A percentile compares a stretch with the other conserved stretches of the same genome.
These are phyloP conservation scores for Syzygium malaccense DNA, from an alignment of 441 rosid species.

Conservation along the genomic window DNA sequence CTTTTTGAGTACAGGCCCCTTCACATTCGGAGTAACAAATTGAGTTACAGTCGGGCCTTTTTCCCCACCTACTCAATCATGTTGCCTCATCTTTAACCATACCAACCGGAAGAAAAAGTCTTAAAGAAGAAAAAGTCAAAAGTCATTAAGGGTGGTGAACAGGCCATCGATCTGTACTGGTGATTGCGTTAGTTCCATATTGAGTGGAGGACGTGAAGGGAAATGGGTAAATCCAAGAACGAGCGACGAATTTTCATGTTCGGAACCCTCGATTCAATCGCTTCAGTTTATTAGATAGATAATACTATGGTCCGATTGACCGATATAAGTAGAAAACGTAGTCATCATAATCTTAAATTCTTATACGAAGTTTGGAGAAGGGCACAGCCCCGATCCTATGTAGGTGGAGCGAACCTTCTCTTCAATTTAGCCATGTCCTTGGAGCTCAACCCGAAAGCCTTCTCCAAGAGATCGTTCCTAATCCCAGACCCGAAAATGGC, in stretches of 20 bases:
- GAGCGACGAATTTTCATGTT: background rate
- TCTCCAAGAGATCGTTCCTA: conserved; percentile 5
- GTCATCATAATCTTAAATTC: background rate
- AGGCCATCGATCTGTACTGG: background rate
- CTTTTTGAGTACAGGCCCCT: background rate
- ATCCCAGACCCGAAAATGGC: conserved; percentile 5
- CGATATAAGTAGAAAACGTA: background rate
- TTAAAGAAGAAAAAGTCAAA: background rate
- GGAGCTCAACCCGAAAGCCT: conserved; percentile 1
- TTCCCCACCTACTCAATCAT: background rate
- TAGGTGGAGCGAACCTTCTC: background rate
- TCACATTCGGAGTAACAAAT: background rate
- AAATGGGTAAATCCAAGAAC: background rate
- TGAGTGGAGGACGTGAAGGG: background rate
- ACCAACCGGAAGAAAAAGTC: background rate
- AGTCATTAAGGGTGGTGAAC: background rate
- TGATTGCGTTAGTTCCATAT: background rate
- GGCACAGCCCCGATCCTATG: background rate
- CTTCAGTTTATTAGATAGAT: background rate
- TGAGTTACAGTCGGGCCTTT: background rate
- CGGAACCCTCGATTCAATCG: background rate
- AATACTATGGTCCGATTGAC: background rate
- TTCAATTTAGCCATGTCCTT: conserved; percentile 2
- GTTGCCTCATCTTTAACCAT: background rate
- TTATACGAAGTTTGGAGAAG: background rate